A percentile compares a stretch with the other conserved stretches of the same genome.
Conservation (phyloP, 306 rosid species). For the Cicer arietinum region DNA sequence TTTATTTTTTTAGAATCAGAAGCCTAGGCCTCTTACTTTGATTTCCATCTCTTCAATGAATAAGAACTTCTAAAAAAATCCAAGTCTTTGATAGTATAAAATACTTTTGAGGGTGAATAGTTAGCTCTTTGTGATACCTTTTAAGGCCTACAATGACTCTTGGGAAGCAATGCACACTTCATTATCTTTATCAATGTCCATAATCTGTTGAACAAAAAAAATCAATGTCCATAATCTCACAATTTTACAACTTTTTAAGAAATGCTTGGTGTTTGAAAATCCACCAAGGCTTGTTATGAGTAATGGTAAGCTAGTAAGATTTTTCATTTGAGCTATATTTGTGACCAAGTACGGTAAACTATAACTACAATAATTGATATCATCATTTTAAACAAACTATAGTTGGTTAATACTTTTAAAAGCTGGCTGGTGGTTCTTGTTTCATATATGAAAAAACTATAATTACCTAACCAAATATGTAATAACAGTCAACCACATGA, state of each 20-base stretch:
- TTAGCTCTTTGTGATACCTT: constrained; percentile 62
- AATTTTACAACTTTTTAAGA: constrained; percentile 62
- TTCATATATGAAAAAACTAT: constrained; percentile 40
- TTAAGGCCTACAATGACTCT: constrained; percentile 68
- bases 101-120: constrained; percentile 63
- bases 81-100: constrained; percentile 71
- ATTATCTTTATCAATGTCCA: constrained; percentile 36
- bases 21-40: constrained; percentile 61
- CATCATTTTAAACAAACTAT: constrained; percentile 33
- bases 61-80: constrained; percentile 65
- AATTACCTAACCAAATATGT: constrained; percentile 42
- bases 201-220: no score
- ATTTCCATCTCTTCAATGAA: constrained; percentile 46
- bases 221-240: constrained; percentile 65
- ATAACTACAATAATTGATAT: background rate
- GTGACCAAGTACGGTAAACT: constrained; percentile 39
- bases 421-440: constrained; percentile 52
- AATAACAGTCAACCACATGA: constrained; percentile 57
- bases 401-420: constrained; percentile 57
- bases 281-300: constrained; percentile 60
- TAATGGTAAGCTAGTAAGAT: constrained; percentile 53
- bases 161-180: constrained; percentile 73
- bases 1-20: constrained; percentile 63
- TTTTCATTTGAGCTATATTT: constrained; percentile 27
- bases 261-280: constrained; percentile 53